Conservation (phyloP, 192 early-diverging fungal genomes). For the Cladochytrium replicatum region DNA sequence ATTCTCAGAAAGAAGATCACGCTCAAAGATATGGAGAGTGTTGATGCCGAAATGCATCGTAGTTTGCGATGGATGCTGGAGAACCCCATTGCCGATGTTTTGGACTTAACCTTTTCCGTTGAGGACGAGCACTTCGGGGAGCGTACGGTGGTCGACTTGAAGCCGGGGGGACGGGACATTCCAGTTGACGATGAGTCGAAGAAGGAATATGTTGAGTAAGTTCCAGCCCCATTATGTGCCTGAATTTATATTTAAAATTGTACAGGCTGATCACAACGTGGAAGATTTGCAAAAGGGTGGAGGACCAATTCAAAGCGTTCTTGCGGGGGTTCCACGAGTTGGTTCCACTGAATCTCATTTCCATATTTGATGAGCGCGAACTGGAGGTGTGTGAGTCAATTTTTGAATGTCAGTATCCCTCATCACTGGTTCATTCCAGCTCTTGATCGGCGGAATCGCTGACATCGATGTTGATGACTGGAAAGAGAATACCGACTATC, state of each 20-base stretch:
- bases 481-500: slow-evolving; percentile 97
- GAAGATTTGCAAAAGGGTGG: slow-evolving; percentile 78
- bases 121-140: slow-evolving; percentile 93
- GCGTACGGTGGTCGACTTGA: slow-evolving; percentile 78
- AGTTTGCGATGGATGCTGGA: slow-evolving; percentile 93
- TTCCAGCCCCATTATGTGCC: slow-evolving; percentile 2
- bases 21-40: slow-evolving; percentile 86
- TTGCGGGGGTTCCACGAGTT: slow-evolving; percentile 89
- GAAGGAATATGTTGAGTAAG: slow-evolving; percentile 80
- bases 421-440: slow-evolving; percentile 16
- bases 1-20: slow-evolving; percentile 82
- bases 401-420: too few relatives aligned
- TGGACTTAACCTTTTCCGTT: slow-evolving; percentile 81
- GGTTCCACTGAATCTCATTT: slow-evolving; percentile 87
- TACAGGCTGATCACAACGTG: slow-evolving; percentile 66
- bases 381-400: slow-evolving; percentile 51
- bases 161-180: slow-evolving; percentile 78
- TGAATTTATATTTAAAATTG: not conserved
- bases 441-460: slow-evolving; percentile 91
- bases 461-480: slow-evolving; percentile 97
- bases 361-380: slow-evolving; percentile 96
- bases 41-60: slow-evolving; percentile 85
- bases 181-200: slow-evolving; percentile 95
- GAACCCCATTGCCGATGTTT: slow-evolving; percentile 76
- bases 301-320: slow-evolving; percentile 94